Conservation (phyloP, 2,329 filamentous ascomycete species). For the Arthroderma sp. region DNA sequence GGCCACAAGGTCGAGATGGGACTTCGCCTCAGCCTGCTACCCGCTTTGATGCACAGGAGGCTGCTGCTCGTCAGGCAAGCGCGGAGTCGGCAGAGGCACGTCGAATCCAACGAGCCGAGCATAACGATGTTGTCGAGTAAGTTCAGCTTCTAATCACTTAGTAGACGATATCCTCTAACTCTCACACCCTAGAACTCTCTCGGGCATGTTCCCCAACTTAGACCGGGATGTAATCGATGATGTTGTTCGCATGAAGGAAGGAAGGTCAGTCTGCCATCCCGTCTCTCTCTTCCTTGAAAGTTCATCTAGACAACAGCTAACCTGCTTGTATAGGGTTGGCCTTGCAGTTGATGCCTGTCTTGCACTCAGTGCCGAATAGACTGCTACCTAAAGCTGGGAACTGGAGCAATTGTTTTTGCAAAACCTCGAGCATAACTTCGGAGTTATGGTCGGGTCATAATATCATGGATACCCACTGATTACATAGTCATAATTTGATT, state of each 20-base stretch:
- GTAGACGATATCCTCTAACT: not conserved
- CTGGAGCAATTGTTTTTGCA: not conserved
- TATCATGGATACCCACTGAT: slow-evolving; percentile 6
- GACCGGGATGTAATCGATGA: slow-evolving; percentile 93
- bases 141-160: slow-evolving; percentile 14
- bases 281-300: not conserved
- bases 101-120: slow-evolving; percentile 69
- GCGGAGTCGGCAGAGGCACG: slow-evolving; percentile 81
- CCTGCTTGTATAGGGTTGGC: slow-evolving; percentile 49
- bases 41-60: slow-evolving; percentile 62
- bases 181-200: slow-evolving; percentile 49
- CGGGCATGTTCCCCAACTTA: slow-evolving; percentile 92
- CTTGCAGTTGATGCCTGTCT: slow-evolving; percentile 78
- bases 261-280: slow-evolving; percentile 51
- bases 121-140: slow-evolving; percentile 74
- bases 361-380: slow-evolving; percentile 45
- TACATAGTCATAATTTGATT: slow-evolving; percentile 1
- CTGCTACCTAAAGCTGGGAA: not conserved
- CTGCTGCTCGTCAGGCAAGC: slow-evolving; percentile 78
- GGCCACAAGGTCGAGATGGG: slow-evolving; percentile 18
- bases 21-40: slow-evolving; percentile 18
- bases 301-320: not conserved
- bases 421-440: slow-evolving; percentile 1
- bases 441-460: slow-evolving; percentile 4
- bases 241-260: slow-evolving; percentile 90